Evolutionary conservation across 495 filamentous ascomycete genomes (phyloP), one percentile per base, ranked within the genome.

Genomic region (Zalerion maritima): DNA sequence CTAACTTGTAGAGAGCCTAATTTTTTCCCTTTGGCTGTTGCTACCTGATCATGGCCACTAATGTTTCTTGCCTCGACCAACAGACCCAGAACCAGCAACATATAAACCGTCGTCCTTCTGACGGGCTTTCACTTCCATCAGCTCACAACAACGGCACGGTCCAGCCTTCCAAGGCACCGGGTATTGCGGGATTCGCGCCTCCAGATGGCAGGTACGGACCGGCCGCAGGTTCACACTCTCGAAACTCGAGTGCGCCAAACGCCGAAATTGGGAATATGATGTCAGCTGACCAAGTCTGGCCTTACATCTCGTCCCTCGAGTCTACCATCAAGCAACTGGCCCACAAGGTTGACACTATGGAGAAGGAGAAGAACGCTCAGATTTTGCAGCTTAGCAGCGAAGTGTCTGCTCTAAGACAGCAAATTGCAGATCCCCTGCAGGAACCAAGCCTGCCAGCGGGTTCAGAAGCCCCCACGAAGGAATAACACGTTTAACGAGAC

Each of bases 61-160:
- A 26, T 32, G 57, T 21, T 53, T 62, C 35, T 40, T 49, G 71
- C 37, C 47, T 83, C 35, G 67, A 68, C 5, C 69, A 74, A 21
- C 70, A 81, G 26, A 63, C 74, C 35, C 73, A 47, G 26, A 48
- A 77, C 32, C 78, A 78, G 30, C 62, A 72, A 27, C 64, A 78
- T 18, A 79, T 70, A 32, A 62, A 60, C 18, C 68, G 78, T 32
- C 58, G 61, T 22, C 54, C 54, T 27, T 51, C 59, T 26, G 54
- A 57, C 23, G 47, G 54, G 25, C 46, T 59, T 32, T 51, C 55
- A 24, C 43, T 59, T 29, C 50, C 52, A 34, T 42, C 55, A 25
- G 42, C 44, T 21, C n/a, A n/a, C n/a, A n/a, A n/a, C n/a, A n/a
- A n/a, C n/a, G n/a, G 5, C 52, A 56, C 36, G 43, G 45, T 38